These are phyloP conservation scores for Colletotrichum melonis DNA, from an alignment of 2,329 filamentous ascomycete genomes.

Conservation along the genomic window DNA sequence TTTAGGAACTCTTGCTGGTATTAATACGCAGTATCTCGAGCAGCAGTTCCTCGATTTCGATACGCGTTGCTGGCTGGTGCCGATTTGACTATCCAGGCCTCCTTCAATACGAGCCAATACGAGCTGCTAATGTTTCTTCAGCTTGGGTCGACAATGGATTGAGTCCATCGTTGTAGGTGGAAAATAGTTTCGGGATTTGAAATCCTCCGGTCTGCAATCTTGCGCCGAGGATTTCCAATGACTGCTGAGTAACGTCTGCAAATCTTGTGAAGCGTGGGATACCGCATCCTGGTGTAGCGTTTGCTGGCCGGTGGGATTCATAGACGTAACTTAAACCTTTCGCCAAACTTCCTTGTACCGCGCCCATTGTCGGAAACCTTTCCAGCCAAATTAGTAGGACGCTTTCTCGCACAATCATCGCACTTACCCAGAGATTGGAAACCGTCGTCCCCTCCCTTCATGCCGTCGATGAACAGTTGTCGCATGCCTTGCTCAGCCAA, in stretches of 20 bases:
- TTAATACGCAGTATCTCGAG: neutral
- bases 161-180: neutral
- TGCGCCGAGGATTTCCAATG: neutral
- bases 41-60: constrained; percentile 1
- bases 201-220: neutral
- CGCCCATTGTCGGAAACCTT: constrained; percentile 70
- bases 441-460: constrained; percentile 61
- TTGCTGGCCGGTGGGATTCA: neutral
- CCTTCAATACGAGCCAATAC: neutral
- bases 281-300: neutral
- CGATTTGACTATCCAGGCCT: neutral
- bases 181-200: neutral
- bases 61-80: neutral
- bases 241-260: neutral
- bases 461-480: constrained; percentile 66
- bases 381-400: constrained; percentile 9
- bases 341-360: constrained; percentile 66
- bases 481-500: constrained; percentile 62
- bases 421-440: constrained; percentile 64
- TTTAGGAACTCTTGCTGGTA: neutral
- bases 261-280: neutral
- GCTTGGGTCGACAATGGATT: neutral
- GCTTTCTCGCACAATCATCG: neutral
- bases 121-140: neutral
- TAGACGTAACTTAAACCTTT: constrained; percentile 22